phyloP scores from a whole-genome alignment of 2,329 filamentous ascomycete genomes.

The Penicillium hesseltinei region DNA sequence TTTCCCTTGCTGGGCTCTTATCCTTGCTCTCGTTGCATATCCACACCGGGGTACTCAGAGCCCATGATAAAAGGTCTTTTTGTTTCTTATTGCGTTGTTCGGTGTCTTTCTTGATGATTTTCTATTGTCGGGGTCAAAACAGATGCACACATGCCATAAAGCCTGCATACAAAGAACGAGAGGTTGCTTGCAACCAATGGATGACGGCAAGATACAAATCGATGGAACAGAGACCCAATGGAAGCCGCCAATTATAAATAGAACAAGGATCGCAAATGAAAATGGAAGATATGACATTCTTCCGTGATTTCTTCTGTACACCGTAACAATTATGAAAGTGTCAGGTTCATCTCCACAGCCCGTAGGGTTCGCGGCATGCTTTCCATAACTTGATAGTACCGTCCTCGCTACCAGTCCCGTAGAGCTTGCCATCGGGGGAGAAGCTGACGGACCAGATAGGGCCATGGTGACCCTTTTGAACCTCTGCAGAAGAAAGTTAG shows the following conservation, averaged over 20 bases:
- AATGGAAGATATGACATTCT: background rate
- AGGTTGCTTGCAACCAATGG: background rate
- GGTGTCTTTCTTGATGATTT: background rate
- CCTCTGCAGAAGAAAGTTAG: slow-evolving; percentile 55
- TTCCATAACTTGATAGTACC: slow-evolving; percentile 94
- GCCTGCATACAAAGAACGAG: background rate
- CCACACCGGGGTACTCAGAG: background rate
- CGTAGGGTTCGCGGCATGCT: slow-evolving; percentile 63
- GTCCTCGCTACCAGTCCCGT: slow-evolving; percentile 94
- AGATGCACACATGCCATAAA: background rate
- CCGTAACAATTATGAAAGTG: background rate
- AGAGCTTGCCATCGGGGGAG: slow-evolving; percentile 91
- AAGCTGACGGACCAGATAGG: slow-evolving; percentile 96
- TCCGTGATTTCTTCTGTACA: slow-evolving; percentile 1
- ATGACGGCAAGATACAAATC: background rate
- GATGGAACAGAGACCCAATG: background rate
- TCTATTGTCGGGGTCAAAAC: background rate
- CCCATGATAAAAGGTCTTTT: background rate
- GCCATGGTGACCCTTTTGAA: slow-evolving; percentile 94
- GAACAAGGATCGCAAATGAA: background rate
- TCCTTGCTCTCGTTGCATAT: slow-evolving; percentile 1
- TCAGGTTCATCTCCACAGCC: slow-evolving; percentile 57
- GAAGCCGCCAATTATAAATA: background rate
- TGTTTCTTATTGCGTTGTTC: background rate
- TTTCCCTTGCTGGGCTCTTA: background rate